Evolutionary conservation across 371 early-diverging fungal species (phyloP).

Genomic region (Dipsacomyces acuminosporus): DNA sequence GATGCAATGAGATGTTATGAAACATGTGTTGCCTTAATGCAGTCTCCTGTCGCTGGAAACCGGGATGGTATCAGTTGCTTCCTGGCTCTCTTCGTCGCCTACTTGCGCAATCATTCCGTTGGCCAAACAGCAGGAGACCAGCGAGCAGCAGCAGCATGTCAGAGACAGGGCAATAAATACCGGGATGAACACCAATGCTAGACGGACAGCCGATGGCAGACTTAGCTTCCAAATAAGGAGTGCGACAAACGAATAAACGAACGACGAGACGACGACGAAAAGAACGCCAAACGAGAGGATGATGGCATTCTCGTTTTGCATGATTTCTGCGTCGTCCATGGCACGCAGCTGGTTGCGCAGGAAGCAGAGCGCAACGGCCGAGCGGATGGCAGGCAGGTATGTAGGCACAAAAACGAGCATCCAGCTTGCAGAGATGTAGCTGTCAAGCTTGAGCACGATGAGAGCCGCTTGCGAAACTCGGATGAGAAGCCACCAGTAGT

Average conservation of each 20-base stretch:
- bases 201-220: conserved; percentile 57
- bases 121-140: conserved; percentile 24
- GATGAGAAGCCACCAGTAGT: conserved; percentile 56
- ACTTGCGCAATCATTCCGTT: conserved; percentile 30
- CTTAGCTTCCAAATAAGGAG: conserved; percentile 64
- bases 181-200: conserved; percentile 76
- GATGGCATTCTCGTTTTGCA: conserved; percentile 54
- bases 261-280: conserved; percentile 52
- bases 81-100: conserved; percentile 23
- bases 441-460: conserved; percentile 59
- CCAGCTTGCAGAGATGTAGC: conserved; percentile 56
- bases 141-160: conserved; percentile 35
- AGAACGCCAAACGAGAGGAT: conserved; percentile 48
- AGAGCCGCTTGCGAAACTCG: conserved; percentile 57
- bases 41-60: conserved; percentile 18
- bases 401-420: conserved; percentile 73
- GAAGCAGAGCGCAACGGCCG: conserved; percentile 50
- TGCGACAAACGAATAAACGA: conserved; percentile 69
- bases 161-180: conserved; percentile 24
- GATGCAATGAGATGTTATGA: no score
- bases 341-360: conserved; percentile 51
- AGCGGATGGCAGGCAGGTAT: conserved; percentile 63
- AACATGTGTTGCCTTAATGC: neutral
- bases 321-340: conserved; percentile 51
- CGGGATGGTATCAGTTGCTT: conserved; percentile 1